Conservation (phyloP, 1,139 yeast genomes). For the Blastobotrys aristatus region DNA sequence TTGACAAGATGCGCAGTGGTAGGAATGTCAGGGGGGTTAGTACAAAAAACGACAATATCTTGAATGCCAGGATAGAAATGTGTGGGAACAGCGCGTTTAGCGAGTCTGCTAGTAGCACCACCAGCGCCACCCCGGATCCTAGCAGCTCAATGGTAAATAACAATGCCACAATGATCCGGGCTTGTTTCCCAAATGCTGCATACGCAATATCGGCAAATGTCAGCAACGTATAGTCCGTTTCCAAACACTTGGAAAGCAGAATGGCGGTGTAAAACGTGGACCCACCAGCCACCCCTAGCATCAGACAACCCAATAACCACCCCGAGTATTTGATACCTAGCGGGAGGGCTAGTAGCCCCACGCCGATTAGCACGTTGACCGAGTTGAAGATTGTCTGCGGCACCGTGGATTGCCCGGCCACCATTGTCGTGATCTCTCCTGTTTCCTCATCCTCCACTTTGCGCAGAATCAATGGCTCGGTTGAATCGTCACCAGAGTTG, state of each 20-base stretch:
- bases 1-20: slow-evolving; percentile 67
- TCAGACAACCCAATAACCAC: slow-evolving; percentile 60
- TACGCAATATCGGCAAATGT: slow-evolving; percentile 86
- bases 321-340: slow-evolving; percentile 77
- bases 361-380: slow-evolving; percentile 78
- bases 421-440: slow-evolving; percentile 68
- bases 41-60: slow-evolving; percentile 52
- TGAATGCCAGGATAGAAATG: slow-evolving; percentile 46
- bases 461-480: slow-evolving; percentile 53
- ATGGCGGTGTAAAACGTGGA: slow-evolving; percentile 69
- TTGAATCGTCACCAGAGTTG: slow-evolving; percentile 20
- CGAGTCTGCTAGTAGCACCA: slow-evolving; percentile 81
- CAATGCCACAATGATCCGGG: slow-evolving; percentile 59
- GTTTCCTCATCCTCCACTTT: slow-evolving; percentile 60
- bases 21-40: slow-evolving; percentile 61
- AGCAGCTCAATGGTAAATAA: slow-evolving; percentile 70
- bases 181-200: slow-evolving; percentile 62
- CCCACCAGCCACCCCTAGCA: slow-evolving; percentile 53
- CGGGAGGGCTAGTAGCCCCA: slow-evolving; percentile 81
- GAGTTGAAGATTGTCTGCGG: slow-evolving; percentile 88
- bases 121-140: slow-evolving; percentile 74
- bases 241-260: slow-evolving; percentile 58
- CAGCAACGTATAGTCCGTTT: slow-evolving; percentile 68
- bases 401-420: slow-evolving; percentile 80
- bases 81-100: slow-evolving; percentile 60